These are phyloP conservation scores for Hysterangium stoloniferum DNA, from an alignment of 768 basidiomycete genomes.

Conservation along the genomic window DNA sequence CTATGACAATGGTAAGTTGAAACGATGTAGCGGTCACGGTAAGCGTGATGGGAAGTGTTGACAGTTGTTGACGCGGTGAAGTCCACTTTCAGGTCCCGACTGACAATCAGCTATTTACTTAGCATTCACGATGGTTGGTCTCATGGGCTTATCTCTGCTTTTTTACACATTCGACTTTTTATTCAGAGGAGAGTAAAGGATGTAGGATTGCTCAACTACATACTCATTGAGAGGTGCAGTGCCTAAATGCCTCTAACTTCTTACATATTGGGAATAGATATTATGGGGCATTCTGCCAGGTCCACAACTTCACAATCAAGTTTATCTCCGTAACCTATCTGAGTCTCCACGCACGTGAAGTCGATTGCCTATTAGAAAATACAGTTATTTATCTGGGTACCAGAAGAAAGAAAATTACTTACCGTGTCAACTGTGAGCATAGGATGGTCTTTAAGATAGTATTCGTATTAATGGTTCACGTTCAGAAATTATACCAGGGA, in stretches of 20 bases:
- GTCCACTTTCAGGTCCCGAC: no score
- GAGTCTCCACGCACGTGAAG: constrained; percentile 87
- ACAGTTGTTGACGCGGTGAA: constrained; percentile 2
- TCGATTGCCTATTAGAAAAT: constrained; percentile 51
- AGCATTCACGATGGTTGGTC: no score
- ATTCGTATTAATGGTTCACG: background rate
- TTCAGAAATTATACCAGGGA: constrained; percentile 2
- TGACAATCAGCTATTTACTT: no score
- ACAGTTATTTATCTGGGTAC: background rate
- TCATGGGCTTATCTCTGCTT: no score
- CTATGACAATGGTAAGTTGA: background rate
- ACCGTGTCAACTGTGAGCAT: constrained; percentile 77
- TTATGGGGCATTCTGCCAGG: constrained; percentile 17
- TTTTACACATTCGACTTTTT: no score
- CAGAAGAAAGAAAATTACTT: no score
- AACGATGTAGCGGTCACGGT: background rate
- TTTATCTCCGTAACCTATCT: constrained; percentile 70
- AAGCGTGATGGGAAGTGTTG: background rate
- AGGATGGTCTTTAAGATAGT: constrained; percentile 68
- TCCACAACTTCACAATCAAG: constrained; percentile 85
- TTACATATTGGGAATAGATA: constrained; percentile 1
- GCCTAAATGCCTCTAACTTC: no score
- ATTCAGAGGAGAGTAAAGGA: no score
- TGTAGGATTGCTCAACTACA: no score
- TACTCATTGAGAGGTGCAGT: no score